Evolutionary conservation across 768 basidiomycete species (phyloP).

Genomic region (Podaxis sp.): DNA sequence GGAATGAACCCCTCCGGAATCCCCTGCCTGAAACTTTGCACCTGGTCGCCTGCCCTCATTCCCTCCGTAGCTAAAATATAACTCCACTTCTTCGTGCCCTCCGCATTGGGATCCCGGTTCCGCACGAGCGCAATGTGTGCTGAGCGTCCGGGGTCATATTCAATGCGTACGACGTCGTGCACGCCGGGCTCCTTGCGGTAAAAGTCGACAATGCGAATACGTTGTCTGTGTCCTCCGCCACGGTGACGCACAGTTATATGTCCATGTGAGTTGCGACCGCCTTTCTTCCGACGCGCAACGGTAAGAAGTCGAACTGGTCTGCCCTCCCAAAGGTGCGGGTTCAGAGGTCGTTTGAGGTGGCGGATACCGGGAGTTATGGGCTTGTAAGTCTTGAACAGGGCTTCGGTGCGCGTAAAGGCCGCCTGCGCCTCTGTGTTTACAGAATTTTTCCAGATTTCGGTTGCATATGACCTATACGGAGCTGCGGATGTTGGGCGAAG

Average conservation of each 20-base stretch:
- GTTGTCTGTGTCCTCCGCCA: conserved; percentile 87
- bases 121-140: conserved; percentile 91
- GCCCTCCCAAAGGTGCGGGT: conserved; percentile 80
- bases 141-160: conserved; percentile 93
- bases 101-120: conserved; percentile 49
- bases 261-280: conserved; percentile 82
- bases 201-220: conserved; percentile 88
- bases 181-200: conserved; percentile 69
- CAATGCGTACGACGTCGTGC: conserved; percentile 89
- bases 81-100: conserved; percentile 63
- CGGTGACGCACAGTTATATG: conserved; percentile 83
- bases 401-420: conserved; percentile 47
- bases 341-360: conserved; percentile 79
- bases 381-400: conserved; percentile 84
- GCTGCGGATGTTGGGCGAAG: conserved; percentile 11
- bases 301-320: conserved; percentile 84
- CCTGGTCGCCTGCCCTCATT: conserved; percentile 80
- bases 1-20: conserved; percentile 75
- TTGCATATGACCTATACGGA: conserved; percentile 29
- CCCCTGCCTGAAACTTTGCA: conserved; percentile 81
- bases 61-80: conserved; percentile 95
- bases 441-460: conserved; percentile 32
- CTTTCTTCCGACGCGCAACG: conserved; percentile 72
- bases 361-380: conserved; percentile 84
- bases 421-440: conserved; percentile 30